phyloP scores from a whole-genome alignment of 2,329 filamentous ascomycete species.

The Phialemonium atrogriseum region DNA sequence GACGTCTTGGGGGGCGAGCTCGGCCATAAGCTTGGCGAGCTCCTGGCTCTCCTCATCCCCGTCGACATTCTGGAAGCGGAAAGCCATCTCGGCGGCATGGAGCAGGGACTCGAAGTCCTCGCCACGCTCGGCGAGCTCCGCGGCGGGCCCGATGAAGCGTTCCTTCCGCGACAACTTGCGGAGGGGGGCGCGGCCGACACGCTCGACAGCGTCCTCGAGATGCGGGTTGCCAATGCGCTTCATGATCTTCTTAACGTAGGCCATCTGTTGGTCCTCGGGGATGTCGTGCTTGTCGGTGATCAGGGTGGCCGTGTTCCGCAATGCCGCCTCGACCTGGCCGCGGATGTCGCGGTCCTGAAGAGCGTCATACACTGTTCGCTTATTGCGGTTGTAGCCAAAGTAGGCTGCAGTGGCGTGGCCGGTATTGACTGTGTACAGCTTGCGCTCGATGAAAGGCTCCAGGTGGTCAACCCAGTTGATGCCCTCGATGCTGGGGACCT shows the following conservation, averaged over 20 bases:
- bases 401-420: slow-evolving; percentile 94
- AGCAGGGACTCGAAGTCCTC: slow-evolving; percentile 67
- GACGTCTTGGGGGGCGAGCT: slow-evolving; percentile 63
- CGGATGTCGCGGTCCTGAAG: slow-evolving; percentile 75
- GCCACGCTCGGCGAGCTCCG: slow-evolving; percentile 76
- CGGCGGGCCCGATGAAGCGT: slow-evolving; percentile 87
- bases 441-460: slow-evolving; percentile 94
- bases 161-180: slow-evolving; percentile 93
- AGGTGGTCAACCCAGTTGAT: slow-evolving; percentile 92
- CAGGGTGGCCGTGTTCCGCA: slow-evolving; percentile 78
- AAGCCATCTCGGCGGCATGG: slow-evolving; percentile 79
- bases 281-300: slow-evolving; percentile 86
- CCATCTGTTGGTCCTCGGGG: slow-evolving; percentile 62
- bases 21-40: slow-evolving; percentile 77
- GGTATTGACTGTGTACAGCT: slow-evolving; percentile 99
- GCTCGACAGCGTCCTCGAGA: slow-evolving; percentile 86
- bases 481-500: slow-evolving; percentile 69
- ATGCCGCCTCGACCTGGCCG: slow-evolving; percentile 67
- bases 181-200: slow-evolving; percentile 88
- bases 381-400: slow-evolving; percentile 81
- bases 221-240: slow-evolving; percentile 88
- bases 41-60: slow-evolving; percentile 84
- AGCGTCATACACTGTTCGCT: slow-evolving; percentile 83
- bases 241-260: slow-evolving; percentile 89
- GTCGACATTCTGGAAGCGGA: slow-evolving; percentile 91